Base-by-base conservation (phyloP, 148 eudicot species). In the Pouteria glomerata region DNA sequence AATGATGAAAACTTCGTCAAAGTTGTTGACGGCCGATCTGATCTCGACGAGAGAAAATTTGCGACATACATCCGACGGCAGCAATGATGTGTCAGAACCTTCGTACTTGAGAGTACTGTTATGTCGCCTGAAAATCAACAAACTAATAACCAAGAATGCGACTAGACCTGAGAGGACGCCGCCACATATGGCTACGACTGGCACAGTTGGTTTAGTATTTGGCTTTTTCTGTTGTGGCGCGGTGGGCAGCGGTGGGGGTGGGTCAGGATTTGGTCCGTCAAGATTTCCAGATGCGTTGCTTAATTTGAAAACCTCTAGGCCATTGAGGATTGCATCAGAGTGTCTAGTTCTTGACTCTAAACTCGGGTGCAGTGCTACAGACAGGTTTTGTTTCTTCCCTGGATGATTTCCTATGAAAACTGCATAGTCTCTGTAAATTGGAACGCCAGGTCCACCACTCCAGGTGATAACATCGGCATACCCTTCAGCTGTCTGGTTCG, bases 31-130 rank as follows among this genome's bases (percentile, higher is more conserved):
- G 1, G 73, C 78, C 10, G 3, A 19, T 69, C 1, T 29, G 6
- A 69, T 27, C 51, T 75, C 73, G 4, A n/a, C 21, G 1, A 69
- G 41, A 8, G 63, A 52, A 68, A 60, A 75, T 15, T 14, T 34
- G 69, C 13, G 72, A 61, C n/a, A 35, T 18, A 21, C 35, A 24
- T 12, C 31, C 0, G 59, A 33, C 44, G 21, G 68, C 3, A 33
- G 14, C 4, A 1, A 13, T 13, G 31, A 2, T 3, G 15, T 8
- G 16, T 30, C 44, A 0, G 45, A n/a, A n/a, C n/a, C n/a, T n/a
- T n/a, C n/a, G n/a, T n/a, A n/a, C n/a, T n/a, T n/a, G n/a, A n/a
- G n/a, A n/a, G n/a, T n/a, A n/a, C n/a, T n/a, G n/a, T n/a, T n/a
- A n/a, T n/a, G n/a, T 12, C 33, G 60, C 60, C 60, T 30, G 60